Evolutionary conservation across 2,329 filamentous ascomycete species (phyloP).

Genomic region (Aspergillus terreus): DNA sequence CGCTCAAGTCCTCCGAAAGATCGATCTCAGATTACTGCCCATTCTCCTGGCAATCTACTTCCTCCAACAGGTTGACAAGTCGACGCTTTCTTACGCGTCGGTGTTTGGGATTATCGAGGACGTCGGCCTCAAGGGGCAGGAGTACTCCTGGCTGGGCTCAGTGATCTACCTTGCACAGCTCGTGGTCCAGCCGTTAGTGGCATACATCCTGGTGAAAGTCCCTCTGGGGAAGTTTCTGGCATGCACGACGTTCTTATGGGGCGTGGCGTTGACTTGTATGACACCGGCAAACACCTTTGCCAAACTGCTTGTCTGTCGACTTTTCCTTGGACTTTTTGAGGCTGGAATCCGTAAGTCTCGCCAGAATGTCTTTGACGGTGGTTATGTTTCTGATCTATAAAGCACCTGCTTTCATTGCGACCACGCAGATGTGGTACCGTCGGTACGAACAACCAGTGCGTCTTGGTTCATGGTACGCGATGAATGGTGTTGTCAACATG

Average conservation of each 20-base stretch:
- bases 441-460: slow-evolving; percentile 51
- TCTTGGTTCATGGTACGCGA: slow-evolving; percentile 51
- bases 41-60: slow-evolving; percentile 61
- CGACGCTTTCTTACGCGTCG: slow-evolving; percentile 58
- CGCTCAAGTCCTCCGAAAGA: slow-evolving; percentile 47
- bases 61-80: slow-evolving; percentile 61
- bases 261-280: slow-evolving; percentile 50
- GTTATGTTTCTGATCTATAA: neutral
- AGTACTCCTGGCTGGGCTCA: slow-evolving; percentile 52
- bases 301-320: slow-evolving; percentile 49
- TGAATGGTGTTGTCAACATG: slow-evolving; percentile 55
- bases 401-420: slow-evolving; percentile 51
- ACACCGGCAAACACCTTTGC: slow-evolving; percentile 50
- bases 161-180: slow-evolving; percentile 55
- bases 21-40: slow-evolving; percentile 51
- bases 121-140: slow-evolving; percentile 52
- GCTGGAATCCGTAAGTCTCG: slow-evolving; percentile 33
- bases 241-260: slow-evolving; percentile 50
- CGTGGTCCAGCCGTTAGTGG: slow-evolving; percentile 50
- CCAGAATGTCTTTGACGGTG: no score
- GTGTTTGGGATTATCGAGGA: slow-evolving; percentile 62
- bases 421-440: slow-evolving; percentile 56
- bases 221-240: slow-evolving; percentile 60
- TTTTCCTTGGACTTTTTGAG: slow-evolving; percentile 59
- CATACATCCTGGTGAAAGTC: slow-evolving; percentile 56